Conservation (phyloP, 192 early-diverging fungal genomes). For the Thamnidium elegans region DNA sequence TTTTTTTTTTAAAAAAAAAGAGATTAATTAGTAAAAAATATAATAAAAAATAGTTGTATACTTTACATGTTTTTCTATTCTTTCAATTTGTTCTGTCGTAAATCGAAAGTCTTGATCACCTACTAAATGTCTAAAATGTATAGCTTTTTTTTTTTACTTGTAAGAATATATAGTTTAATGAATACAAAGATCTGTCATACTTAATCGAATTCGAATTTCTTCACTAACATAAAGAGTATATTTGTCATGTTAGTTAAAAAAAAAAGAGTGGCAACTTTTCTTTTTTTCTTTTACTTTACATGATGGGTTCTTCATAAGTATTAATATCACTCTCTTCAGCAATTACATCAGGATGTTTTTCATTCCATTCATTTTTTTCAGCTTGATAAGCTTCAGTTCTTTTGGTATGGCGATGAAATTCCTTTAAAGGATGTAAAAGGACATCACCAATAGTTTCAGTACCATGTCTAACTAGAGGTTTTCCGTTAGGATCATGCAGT, state of each 20-base stretch:
- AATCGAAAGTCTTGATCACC: constrained; percentile 28
- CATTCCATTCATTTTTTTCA: constrained; percentile 24
- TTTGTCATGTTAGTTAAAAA: background rate
- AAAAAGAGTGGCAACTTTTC: no score
- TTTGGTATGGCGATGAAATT: constrained; percentile 20
- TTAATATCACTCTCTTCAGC: background rate
- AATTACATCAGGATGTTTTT: constrained; percentile 8
- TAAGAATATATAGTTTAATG: background rate
- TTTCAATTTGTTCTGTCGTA: constrained; percentile 2
- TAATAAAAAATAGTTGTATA: background rate
- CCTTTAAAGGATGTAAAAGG: constrained; percentile 25
- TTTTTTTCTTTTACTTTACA: background rate
- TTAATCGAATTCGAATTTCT: background rate
- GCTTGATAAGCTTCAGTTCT: constrained; percentile 21
- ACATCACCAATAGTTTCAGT: constrained; percentile 37
- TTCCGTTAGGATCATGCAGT: constrained; percentile 23
- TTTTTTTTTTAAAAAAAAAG: background rate
- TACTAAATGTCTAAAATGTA: constrained; percentile 33
- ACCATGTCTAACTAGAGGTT: constrained; percentile 25
- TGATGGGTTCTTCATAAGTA: constrained; percentile 2
- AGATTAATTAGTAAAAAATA: background rate
- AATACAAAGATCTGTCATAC: background rate
- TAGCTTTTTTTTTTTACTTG: constrained; percentile 9
- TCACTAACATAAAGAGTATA: background rate
- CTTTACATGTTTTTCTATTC: constrained; percentile 18